phyloP scores from a whole-genome alignment of 257 asterid species.

The Solanum ossicruentum region DNA sequence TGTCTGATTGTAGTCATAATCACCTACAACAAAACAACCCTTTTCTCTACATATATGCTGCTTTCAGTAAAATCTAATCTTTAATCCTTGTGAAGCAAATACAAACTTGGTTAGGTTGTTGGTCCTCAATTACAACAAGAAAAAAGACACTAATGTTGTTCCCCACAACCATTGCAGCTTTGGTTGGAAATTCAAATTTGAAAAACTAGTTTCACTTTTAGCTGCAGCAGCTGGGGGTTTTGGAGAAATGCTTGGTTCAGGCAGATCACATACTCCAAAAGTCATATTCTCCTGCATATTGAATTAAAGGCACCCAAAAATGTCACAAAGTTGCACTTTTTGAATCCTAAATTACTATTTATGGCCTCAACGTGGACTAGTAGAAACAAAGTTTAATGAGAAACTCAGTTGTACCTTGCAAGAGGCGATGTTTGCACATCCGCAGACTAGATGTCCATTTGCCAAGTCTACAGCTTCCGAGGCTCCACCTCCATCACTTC shows the following conservation, averaged over 20 bases:
- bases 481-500: conserved; percentile 98
- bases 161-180: conserved; percentile 26
- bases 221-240: conserved; percentile 15
- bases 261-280: conserved; percentile 53
- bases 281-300: conserved; percentile 45
- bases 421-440: conserved; percentile 51
- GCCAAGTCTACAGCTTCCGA: conserved; percentile 69
- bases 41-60: not conserved
- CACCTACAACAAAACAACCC: not conserved
- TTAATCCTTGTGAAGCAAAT: not conserved
- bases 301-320: not conserved
- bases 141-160: conserved; percentile 10
- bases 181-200: conserved; percentile 14
- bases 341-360: not conserved
- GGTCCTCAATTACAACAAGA: conserved; percentile 4
- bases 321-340: not conserved
- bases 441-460: conserved; percentile 74
- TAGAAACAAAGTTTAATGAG: not conserved
- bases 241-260: conserved; percentile 18
- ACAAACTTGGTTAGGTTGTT: not conserved
- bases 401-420: conserved; percentile 52
- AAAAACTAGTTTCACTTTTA: conserved; percentile 22
- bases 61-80: not conserved
- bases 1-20: not conserved
- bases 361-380: not conserved